These are phyloP conservation scores for Phylloporus sp. DNA, from an alignment of 768 basidiomycete species.

Conservation along the genomic window DNA sequence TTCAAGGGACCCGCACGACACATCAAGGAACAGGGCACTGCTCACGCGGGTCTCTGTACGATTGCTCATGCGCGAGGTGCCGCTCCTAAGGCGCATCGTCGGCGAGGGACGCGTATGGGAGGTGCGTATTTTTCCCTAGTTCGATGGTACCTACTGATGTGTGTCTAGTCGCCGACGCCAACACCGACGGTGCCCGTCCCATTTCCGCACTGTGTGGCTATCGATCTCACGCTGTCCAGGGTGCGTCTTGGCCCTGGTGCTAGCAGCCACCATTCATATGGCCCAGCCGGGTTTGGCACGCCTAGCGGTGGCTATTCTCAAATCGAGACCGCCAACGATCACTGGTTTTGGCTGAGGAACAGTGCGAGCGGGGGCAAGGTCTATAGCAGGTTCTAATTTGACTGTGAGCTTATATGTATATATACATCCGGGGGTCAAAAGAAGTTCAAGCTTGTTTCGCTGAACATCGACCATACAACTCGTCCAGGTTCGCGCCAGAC, in stretches of 20 bases:
- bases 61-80: constrained; percentile 40
- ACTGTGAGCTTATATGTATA: background rate
- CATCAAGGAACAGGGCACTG: constrained; percentile 14
- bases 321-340: constrained; percentile 15
- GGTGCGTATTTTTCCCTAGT: constrained; percentile 32
- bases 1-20: background rate
- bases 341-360: constrained; percentile 23
- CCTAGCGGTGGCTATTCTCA: constrained; percentile 17
- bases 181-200: constrained; percentile 5
- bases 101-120: constrained; percentile 53
- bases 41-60: constrained; percentile 41
- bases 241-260: constrained; percentile 12
- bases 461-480: no score
- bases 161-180: constrained; percentile 13
- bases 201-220: constrained; percentile 1
- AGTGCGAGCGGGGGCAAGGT: constrained; percentile 9
- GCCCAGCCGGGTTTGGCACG: constrained; percentile 12
- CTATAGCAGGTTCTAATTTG: background rate
- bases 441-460: no score
- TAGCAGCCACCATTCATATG: constrained; percentile 12
- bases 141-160: no score
- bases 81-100: constrained; percentile 43
- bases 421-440: no score
- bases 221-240: constrained; percentile 13
- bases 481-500: no score